Evolutionary conservation across 352 stramenopile genomes (phyloP).

Genomic region (Phytophthora fragariae): DNA sequence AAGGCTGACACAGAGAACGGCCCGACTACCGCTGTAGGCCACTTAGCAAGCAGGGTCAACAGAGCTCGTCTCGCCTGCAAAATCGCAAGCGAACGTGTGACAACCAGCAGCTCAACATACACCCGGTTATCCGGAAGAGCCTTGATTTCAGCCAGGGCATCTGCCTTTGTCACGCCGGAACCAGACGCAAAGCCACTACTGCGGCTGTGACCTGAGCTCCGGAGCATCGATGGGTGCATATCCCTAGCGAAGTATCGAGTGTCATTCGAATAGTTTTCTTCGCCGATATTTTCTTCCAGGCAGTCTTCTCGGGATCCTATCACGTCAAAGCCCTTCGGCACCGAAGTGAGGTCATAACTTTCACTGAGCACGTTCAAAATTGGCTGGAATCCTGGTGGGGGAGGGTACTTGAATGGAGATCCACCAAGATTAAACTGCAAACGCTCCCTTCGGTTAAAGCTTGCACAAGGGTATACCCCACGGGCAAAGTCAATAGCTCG

Average conservation of each 20-base stretch:
- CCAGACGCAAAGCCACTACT: constrained; percentile 51
- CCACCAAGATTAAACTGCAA: constrained; percentile 91
- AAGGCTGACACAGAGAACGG: constrained; percentile 65
- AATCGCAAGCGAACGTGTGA: constrained; percentile 83
- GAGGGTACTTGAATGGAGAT: constrained; percentile 76
- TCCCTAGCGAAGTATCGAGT: constrained; percentile 83
- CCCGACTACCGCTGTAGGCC: constrained; percentile 65
- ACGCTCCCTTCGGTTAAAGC: constrained; percentile 87
- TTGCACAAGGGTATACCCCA: constrained; percentile 88
- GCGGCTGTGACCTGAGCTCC: constrained; percentile 55
- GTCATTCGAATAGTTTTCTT: constrained; percentile 86
- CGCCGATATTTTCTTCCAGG: constrained; percentile 83
- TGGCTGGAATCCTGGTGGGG: constrained; percentile 79
- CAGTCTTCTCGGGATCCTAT: constrained; percentile 86
- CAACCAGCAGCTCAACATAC: constrained; percentile 77
- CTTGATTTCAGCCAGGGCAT: constrained; percentile 80
- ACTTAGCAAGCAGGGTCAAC: constrained; percentile 82
- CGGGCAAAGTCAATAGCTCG: constrained; percentile 82
- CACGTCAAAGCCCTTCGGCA: constrained; percentile 77
- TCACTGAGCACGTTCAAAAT: constrained; percentile 78
- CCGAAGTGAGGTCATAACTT: constrained; percentile 45
- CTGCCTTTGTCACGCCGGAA: constrained; percentile 59
- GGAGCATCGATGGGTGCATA: constrained; percentile 76
- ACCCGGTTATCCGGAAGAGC: constrained; percentile 81
- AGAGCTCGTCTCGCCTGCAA: constrained; percentile 80